Evolutionary conservation across 345 rosid species (phyloP).

Genomic region (Punica granatum): DNA sequence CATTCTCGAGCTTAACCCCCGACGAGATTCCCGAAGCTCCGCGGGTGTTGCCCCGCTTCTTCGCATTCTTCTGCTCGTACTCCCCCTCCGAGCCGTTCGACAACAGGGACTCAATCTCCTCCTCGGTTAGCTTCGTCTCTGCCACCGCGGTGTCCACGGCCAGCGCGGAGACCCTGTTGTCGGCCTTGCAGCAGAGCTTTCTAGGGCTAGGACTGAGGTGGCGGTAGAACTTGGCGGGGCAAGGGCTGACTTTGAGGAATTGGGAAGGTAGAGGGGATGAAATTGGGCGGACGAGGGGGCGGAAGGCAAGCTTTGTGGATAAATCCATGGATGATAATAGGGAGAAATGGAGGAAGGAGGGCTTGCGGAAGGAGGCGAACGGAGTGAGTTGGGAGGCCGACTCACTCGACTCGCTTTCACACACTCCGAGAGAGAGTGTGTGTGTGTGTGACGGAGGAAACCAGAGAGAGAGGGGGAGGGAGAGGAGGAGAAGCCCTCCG

Average conservation of each 20-base stretch:
- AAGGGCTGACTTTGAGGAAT: conserved; percentile 5
- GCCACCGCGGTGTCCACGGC: conserved; percentile 41
- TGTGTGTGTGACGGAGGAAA: no score
- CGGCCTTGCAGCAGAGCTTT: conserved; percentile 4
- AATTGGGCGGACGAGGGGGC: conserved; percentile 40
- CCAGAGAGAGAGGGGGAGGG: background rate
- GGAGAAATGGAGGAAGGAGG: background rate
- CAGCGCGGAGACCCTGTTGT: conserved; percentile 31
- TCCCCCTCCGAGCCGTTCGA: conserved; percentile 27
- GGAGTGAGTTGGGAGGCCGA: background rate
- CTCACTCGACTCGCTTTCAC: background rate
- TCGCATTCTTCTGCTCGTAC: conserved; percentile 26
- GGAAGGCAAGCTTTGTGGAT: conserved; percentile 48
- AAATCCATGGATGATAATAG: conserved; percentile 37
- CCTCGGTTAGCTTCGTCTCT: conserved; percentile 25
- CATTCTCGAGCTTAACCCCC: conserved; percentile 76
- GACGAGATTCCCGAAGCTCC: conserved; percentile 84
- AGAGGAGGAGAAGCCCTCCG: background rate
- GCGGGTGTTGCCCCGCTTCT: conserved; percentile 21
- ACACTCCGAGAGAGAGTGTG: conserved; percentile 2
- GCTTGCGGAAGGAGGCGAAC: background rate
- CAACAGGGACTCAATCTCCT: conserved; percentile 70
- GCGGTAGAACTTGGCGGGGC: conserved; percentile 5
- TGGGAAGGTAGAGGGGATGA: conserved; percentile 22
- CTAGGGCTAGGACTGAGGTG: conserved; percentile 15